Evolutionary conservation across 192 early-diverging fungal genomes (phyloP).

Genomic region (Podila epicladia): DNA sequence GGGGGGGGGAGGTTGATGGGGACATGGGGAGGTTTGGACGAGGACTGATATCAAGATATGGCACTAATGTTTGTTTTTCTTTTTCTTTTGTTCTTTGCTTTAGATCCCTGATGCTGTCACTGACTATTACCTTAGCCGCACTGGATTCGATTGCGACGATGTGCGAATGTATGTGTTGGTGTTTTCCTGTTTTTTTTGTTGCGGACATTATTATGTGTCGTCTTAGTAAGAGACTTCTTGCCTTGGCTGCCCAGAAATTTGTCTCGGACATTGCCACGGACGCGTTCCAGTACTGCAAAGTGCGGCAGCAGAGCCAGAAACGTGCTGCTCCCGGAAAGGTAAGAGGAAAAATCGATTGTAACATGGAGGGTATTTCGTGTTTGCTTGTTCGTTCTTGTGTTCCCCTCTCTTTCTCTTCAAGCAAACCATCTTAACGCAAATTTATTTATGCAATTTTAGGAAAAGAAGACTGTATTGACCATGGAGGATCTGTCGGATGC

Average conservation of each 20-base stretch:
- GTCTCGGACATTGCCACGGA: constrained; percentile 87
- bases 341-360: constrained; percentile 1
- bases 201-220: not conserved
- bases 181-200: not conserved
- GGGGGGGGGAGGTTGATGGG: not conserved
- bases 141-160: constrained; percentile 86
- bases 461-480: constrained; percentile 87
- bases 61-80: not conserved
- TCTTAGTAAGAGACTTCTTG: constrained; percentile 76
- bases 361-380: not conserved
- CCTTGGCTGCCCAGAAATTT: constrained; percentile 88
- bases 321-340: constrained; percentile 51
- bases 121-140: constrained; percentile 86
- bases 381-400: too few relatives aligned
- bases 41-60: not conserved
- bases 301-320: constrained; percentile 73
- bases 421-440: not conserved
- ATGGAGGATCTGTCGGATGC: constrained; percentile 95
- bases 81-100: not conserved
- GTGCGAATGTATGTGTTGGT: constrained; percentile 66
- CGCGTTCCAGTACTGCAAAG: constrained; percentile 84
- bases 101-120: constrained; percentile 94
- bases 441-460: constrained; percentile 50
- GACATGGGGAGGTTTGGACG: too few relatives aligned
- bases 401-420: too few relatives aligned